A percentile compares a stretch with the other conserved stretches of the same genome.
phyloP scores from a whole-genome alignment of 495 filamentous ascomycete species.

The Aspergillus sparsus region DNA sequence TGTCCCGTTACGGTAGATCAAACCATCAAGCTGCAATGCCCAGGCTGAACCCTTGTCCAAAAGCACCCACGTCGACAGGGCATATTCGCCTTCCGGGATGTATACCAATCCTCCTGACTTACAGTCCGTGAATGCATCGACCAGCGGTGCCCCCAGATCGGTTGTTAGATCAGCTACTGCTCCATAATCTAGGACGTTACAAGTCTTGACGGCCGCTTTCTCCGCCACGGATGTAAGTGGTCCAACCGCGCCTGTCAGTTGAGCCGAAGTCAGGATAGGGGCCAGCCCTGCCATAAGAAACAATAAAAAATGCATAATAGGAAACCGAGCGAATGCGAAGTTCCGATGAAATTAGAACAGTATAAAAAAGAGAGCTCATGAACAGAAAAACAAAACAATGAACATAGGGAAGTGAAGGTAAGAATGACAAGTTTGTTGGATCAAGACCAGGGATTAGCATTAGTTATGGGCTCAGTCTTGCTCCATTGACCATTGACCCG shows the following conservation, averaged over 20 bases:
- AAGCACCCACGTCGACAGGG: constrained; percentile 36
- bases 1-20: constrained; percentile 47
- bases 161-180: constrained; percentile 48
- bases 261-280: constrained; percentile 38
- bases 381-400: too few species aligned
- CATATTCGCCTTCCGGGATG: constrained; percentile 40
- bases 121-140: constrained; percentile 50
- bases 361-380: too few species aligned
- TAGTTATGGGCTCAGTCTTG: too few species aligned
- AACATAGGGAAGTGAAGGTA: too few species aligned
- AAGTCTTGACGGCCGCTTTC: constrained; percentile 40
- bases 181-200: constrained; percentile 55
- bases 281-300: constrained; percentile 32
- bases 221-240: constrained; percentile 39
- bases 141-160: constrained; percentile 49
- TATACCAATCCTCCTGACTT: constrained; percentile 38
- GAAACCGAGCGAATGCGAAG: too few species aligned
- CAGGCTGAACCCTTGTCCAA: constrained; percentile 41
- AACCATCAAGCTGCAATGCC: constrained; percentile 52
- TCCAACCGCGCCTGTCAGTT: constrained; percentile 47
- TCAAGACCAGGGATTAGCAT: too few species aligned
- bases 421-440: too few species aligned
- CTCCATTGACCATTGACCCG: too few species aligned
- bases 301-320: constrained; percentile 10
- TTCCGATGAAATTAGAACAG: too few species aligned